Base-by-base conservation (phyloP, 148 eudicot genomes). In the Pharnaceum exiguum region DNA sequence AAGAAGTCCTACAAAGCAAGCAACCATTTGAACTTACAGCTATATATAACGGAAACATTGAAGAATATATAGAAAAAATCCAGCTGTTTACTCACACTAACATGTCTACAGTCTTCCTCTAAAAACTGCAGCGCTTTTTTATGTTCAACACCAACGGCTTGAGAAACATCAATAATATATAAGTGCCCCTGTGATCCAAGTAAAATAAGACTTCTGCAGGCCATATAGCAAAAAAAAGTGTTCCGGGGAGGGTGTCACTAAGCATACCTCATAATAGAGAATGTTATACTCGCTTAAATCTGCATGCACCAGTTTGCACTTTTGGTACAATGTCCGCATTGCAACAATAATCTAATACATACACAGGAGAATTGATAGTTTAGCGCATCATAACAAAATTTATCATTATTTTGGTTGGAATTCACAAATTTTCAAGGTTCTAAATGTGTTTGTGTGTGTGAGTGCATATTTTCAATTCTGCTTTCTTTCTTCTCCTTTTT, bases 141-240 rank as follows among this genome's bases (percentile, higher is more conserved):
- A 75, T 93, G 99, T 74, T 93, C 99, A 60, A 88, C 96, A 74
- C 89, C 99, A 78, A 93, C 99, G 52, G 99, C 23, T 82, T 93
- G 99, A 36, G 99, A 93, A 51, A 89, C 99, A 68, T 93, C 99
- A 67, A 89, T 93, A 28, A 93, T 75, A 62, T 85, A 86, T 76
- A 93, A 72, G 66, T 93, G 99, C 65, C 95, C 99, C 99, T 93
- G 79, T 39, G 71, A 52, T 10, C 39, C 3, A 45, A 18, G 22
- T 13, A 18, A 24, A 7, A 29, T 56, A 29, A 28, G 22, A 49
- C 10, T 25, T 28, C 21, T n/a, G n/a, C n/a, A n/a, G n/a, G 27
- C 37, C 43, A 22, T 11, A 38, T 3, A 50, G 1, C n/a, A 13
- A 32, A 46, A 27, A 6, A 53, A 28, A 16, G 18, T 5, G 46